Evolutionary conservation across 768 basidiomycete species (phyloP).

Genomic region (Mycena haematopus): DNA sequence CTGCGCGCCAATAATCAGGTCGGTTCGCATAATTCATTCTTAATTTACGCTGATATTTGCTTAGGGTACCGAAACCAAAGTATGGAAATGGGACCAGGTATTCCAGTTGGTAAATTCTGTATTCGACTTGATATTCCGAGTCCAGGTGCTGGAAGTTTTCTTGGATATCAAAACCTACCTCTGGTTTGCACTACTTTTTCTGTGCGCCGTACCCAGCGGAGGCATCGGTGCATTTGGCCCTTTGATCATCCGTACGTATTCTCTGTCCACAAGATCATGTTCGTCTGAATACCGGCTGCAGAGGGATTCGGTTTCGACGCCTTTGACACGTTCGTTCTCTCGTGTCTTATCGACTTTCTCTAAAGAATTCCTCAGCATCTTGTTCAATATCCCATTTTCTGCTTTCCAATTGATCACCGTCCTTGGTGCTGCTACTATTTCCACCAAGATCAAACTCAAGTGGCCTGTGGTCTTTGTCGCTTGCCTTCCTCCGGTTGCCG

Average conservation of each 20-base stretch:
- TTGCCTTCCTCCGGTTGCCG: constrained; percentile 48
- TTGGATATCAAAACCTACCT: constrained; percentile 51
- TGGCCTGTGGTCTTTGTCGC: constrained; percentile 45
- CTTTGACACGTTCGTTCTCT: constrained; percentile 37
- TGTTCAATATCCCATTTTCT: constrained; percentile 58
- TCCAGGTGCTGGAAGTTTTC: constrained; percentile 35
- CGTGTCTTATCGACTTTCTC: neutral
- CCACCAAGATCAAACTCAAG: constrained; percentile 46
- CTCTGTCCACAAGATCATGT: neutral
- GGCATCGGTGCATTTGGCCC: constrained; percentile 52
- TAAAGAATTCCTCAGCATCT: constrained; percentile 33
- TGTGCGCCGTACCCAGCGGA: constrained; percentile 48
- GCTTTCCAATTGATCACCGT: constrained; percentile 49
- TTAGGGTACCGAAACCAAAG: constrained; percentile 49
- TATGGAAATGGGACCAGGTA: constrained; percentile 54
- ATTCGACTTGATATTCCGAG: neutral
- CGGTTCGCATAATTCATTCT: constrained; percentile 9
- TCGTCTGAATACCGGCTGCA: constrained; percentile 3
- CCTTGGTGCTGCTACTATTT: constrained; percentile 41
- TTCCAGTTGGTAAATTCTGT: neutral
- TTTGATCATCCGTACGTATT: constrained; percentile 47
- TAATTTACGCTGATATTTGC: neutral
- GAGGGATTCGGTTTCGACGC: constrained; percentile 50
- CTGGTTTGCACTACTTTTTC: constrained; percentile 49
- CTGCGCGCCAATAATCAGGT: constrained; percentile 51